Base-by-base conservation (phyloP, 768 basidiomycete genomes). In the Leccinum disarticulatum region DNA sequence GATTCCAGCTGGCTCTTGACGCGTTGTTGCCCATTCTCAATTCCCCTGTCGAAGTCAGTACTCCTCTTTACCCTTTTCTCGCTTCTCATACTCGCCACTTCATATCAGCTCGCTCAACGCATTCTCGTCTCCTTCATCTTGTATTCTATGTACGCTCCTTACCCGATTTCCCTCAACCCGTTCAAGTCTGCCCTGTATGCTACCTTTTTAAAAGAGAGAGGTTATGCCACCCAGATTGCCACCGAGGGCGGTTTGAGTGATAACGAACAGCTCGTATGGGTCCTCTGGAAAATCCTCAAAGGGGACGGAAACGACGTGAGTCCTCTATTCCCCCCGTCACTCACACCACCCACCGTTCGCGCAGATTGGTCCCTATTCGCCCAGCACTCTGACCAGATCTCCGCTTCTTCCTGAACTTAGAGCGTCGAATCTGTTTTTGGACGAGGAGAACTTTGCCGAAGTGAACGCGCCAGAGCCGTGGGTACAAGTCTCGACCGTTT, bases 1-100 rank as follows among this genome's bases (percentile, higher is more conserved):
- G 89, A 63, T 92, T 92, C 75, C 89, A 91, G 79, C 82, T 91
- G 74, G 90, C 90, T 68, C 83, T 92, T 66, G 90, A 92, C 77
- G 87, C 86, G 77, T 76, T 92, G 70, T 77, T 92, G 72, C 90
- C 90, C 14, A 76, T 89, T 66, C 81, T 91, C 66, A 87, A 79
- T 67, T 71, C 76, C 76, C 61, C 78, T 57, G 77, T 77, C 60
- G 84, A 88, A 76, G 87, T 89, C 54, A 69, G 83, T 74, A 47
- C 52, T 14, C 51, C 22, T 50, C 30, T 59, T 61, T 28, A 46
- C 59, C 62, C 31, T 56, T 66, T 56, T 67, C 57, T 62, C 63
- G 56, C 61, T 54, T 30, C 51, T 56, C 54, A 51, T 52, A 56
- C 54, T 56, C 35, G 38, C 38, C 61, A 56, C 66, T 14, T 15